Evolutionary conservation across 495 filamentous ascomycete species (phyloP), one percentile per base, ranked within the genome.

Genomic region (Penicillium maclennaniae): DNA sequence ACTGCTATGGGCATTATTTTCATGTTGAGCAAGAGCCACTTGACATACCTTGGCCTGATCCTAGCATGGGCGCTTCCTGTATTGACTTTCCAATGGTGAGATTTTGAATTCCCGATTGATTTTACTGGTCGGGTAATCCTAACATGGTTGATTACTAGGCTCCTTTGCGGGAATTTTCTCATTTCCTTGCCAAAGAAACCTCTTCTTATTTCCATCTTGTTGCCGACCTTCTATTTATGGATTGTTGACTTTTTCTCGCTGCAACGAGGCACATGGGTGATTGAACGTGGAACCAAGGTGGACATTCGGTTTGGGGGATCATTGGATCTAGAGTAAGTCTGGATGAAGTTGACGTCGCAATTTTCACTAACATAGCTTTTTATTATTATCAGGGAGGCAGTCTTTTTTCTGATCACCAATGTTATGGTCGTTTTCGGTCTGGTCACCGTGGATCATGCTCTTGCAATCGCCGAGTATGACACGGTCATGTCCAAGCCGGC

Each of bases 141-240:
- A n/a, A 21, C 45, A n/a, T 20, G 15, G 27, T 27, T 37, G 20
- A 47, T 12, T 16, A 47, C 16, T 43, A 43, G 43, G 43, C 12
- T 25, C 1, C 45, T 47, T 21, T 47, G 45, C 36, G 45, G 45
- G 2, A 36, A 17, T 15, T 82, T 87, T 46, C 57, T 87, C 10
- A 48, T 86, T 37, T 69, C 57, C 10, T 70, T 87, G 5, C 83
- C 85, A 7, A 53, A 59, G 26, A 67, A 63, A 5, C 79, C 74
- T 38, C 79, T 81, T 15, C 23, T 77, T 8, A 19, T 78, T 12
- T 83, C 85, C 2, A 80, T 87, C 16, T 49, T 70, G 0, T 34
- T 86, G 6, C 83, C 85, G 3, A 88, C 85, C 0, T n/a, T 81
- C 1, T 87, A 86, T 51, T 70, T 88, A 3, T 87, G 85, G 83